Evolutionary conservation across 495 filamentous ascomycete species (phyloP).

Genomic region (Aspergillus conjunctus): DNA sequence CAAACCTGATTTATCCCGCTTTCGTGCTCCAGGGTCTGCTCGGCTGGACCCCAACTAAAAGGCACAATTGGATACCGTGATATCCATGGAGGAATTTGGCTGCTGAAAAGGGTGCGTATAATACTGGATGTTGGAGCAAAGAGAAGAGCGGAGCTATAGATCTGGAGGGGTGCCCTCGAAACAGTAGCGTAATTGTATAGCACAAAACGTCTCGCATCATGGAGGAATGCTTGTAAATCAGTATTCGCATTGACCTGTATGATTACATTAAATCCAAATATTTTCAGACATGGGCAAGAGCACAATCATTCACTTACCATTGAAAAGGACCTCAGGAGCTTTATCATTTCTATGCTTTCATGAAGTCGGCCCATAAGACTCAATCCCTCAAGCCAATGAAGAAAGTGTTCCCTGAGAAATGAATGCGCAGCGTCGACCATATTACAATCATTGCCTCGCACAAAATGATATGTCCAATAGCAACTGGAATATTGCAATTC

Average conservation of each 20-base stretch:
- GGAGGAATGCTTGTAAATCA: slow-evolving; percentile 26
- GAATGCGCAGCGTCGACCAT: slow-evolving; percentile 24
- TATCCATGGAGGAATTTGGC: slow-evolving; percentile 4
- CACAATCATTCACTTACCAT: slow-evolving; percentile 8
- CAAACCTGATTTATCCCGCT: too few relatives aligned
- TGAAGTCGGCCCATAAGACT: slow-evolving; percentile 38
- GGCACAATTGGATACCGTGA: neutral
- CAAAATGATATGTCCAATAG: slow-evolving; percentile 49
- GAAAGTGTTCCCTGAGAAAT: slow-evolving; percentile 48
- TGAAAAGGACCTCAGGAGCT: neutral
- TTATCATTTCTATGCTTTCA: slow-evolving; percentile 21
- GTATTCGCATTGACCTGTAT: slow-evolving; percentile 21
- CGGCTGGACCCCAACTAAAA: too few relatives aligned
- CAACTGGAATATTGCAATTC: slow-evolving; percentile 46
- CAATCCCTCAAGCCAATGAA: slow-evolving; percentile 50
- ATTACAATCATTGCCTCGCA: slow-evolving; percentile 32
- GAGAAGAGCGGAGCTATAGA: slow-evolving; percentile 29
- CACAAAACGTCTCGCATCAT: slow-evolving; percentile 41
- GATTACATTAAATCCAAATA: neutral
- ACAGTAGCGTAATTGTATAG: slow-evolving; percentile 34
- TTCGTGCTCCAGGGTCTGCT: neutral
- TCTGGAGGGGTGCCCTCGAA: slow-evolving; percentile 28
- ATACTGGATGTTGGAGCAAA: slow-evolving; percentile 37
- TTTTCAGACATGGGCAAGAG: slow-evolving; percentile 7
- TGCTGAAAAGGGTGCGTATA: slow-evolving; percentile 20